Conservation (phyloP, 148 eudicot species). For the Vaccinium vitisidaea region DNA sequence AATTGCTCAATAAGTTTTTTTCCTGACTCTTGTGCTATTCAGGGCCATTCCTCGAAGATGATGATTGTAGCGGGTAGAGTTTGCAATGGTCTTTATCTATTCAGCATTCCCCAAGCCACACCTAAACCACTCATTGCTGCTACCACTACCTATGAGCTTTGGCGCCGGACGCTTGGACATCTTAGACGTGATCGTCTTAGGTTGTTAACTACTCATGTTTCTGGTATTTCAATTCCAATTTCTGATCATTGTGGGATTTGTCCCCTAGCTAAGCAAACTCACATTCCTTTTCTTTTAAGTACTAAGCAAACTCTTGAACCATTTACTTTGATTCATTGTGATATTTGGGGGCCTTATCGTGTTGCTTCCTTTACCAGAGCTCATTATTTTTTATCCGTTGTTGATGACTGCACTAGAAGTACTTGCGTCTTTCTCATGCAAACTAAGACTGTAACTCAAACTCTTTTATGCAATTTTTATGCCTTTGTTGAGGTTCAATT, state of each 20-base stretch:
- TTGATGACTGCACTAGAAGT: not conserved
- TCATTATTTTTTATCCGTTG: not conserved
- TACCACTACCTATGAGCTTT: not conserved
- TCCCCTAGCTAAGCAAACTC: not conserved
- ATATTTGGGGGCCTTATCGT: not conserved
- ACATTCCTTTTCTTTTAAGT: not conserved
- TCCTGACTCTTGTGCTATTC: not conserved
- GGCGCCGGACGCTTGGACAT: not conserved
- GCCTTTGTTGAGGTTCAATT: not conserved
- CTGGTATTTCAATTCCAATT: not conserved
- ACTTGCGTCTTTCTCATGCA: not conserved
- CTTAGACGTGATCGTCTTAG: not conserved
- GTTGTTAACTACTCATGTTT: not conserved
- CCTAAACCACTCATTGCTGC: not conserved
- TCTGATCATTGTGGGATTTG: not conserved
- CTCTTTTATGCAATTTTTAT: not conserved
- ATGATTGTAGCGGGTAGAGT: not conserved
- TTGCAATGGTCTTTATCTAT: not conserved
- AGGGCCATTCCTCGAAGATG: not conserved
- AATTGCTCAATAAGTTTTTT: not conserved
- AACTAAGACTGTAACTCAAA: not conserved
- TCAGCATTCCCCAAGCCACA: not conserved
- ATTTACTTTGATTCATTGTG: not conserved
- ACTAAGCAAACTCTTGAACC: not conserved
- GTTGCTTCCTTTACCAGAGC: not conserved